phyloP scores from a whole-genome alignment of 495 filamentous ascomycete genomes.

The Penicillium lagena region DNA sequence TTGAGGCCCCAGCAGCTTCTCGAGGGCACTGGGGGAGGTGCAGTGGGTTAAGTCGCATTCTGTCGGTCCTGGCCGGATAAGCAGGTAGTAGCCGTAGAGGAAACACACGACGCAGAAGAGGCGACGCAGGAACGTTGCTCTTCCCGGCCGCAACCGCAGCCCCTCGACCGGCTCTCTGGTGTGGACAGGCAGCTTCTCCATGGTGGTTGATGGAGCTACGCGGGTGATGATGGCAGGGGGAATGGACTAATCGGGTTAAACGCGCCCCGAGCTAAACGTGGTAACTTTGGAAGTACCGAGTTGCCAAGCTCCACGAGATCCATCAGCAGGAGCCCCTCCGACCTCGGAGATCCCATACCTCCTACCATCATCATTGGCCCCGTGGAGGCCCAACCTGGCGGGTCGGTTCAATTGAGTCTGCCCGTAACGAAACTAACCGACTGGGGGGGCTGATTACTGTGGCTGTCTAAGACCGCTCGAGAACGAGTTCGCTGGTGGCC shows the following conservation, averaged over 20 bases:
- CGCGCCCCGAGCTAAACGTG: too few relatives aligned
- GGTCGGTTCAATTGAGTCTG: too few relatives aligned
- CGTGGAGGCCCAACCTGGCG: not conserved
- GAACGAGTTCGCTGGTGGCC: not conserved
- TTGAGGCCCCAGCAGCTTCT: too few relatives aligned
- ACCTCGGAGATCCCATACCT: too few relatives aligned
- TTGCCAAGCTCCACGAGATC: not conserved
- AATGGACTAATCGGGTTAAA: too few relatives aligned
- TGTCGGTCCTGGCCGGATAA: constrained; percentile 7
- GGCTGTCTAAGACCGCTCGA: too few relatives aligned
- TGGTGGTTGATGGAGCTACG: constrained; percentile 2
- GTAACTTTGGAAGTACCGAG: too few relatives aligned
- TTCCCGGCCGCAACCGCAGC: constrained; percentile 2
- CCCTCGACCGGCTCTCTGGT: constrained; percentile 6
- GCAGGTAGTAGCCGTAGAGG: constrained; percentile 12
- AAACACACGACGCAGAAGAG: constrained; percentile 11
- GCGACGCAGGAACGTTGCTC: constrained; percentile 7
- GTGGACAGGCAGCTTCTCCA: constrained; percentile 22
- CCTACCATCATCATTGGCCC: not conserved
- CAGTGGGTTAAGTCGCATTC: not conserved
- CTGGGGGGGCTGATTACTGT: too few relatives aligned
- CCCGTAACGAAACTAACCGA: constrained; percentile 5
- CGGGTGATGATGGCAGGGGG: not conserved
- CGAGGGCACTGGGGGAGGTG: not conserved
- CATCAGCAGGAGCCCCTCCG: not conserved